phyloP scores from a whole-genome alignment of 768 basidiomycete species.

The Aureoboletus auriporus region DNA sequence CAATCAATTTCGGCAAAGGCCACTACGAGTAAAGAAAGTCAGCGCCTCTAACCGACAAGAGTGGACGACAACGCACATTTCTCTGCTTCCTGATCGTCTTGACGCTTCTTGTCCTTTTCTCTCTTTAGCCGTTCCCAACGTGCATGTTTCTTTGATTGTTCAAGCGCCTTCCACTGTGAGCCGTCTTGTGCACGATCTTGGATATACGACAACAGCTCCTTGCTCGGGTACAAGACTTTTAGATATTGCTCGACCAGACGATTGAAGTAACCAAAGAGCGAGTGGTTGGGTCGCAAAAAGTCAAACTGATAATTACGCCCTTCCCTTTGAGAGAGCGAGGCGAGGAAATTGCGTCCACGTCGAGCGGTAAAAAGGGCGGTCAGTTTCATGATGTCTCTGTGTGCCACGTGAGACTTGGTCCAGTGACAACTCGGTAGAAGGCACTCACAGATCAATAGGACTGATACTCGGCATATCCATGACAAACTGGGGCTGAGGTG shows the following conservation, averaged over 20 bases:
- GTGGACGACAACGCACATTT: slow-evolving; percentile 50
- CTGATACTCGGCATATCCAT: slow-evolving; percentile 85
- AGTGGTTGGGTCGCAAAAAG: slow-evolving; percentile 93
- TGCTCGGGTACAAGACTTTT: slow-evolving; percentile 81
- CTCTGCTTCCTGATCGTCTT: slow-evolving; percentile 92
- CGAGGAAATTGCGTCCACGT: slow-evolving; percentile 82
- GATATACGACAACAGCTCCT: slow-evolving; percentile 71
- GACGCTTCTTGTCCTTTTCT: slow-evolving; percentile 79
- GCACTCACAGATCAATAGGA: slow-evolving; percentile 83
- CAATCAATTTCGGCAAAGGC: slow-evolving; percentile 98
- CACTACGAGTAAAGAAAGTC: slow-evolving; percentile 38
- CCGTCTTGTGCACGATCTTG: slow-evolving; percentile 60
- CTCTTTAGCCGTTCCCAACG: slow-evolving; percentile 86
- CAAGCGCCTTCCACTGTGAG: slow-evolving; percentile 75
- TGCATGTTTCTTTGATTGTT: slow-evolving; percentile 70
- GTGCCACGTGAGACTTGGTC: slow-evolving; percentile 2
- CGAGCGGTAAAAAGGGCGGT: slow-evolving; percentile 96
- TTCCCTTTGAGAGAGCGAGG: slow-evolving; percentile 80
- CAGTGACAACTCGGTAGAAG: neutral
- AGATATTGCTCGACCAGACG: slow-evolving; percentile 95
- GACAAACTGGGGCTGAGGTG: slow-evolving; percentile 77
- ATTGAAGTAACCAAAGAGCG: slow-evolving; percentile 96
- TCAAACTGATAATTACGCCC: slow-evolving; percentile 98
- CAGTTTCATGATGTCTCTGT: slow-evolving; percentile 90
- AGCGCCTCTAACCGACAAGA: neutral